phyloP scores from a whole-genome alignment of 495 filamentous ascomycete genomes.

The Clohesyomyces aquaticus region DNA sequence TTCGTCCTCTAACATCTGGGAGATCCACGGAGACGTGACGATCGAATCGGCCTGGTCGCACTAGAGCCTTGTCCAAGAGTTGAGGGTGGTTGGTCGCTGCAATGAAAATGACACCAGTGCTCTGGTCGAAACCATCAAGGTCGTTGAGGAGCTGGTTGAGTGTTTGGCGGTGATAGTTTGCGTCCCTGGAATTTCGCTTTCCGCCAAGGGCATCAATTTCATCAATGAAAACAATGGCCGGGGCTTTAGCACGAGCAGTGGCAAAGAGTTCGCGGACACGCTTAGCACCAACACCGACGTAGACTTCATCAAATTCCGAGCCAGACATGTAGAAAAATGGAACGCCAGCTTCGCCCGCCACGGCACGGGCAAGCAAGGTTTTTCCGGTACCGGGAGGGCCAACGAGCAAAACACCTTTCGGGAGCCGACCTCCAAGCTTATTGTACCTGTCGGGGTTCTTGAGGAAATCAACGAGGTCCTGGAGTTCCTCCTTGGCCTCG shows the following conservation, averaged over 20 bases:
- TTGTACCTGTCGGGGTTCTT: slow-evolving; percentile 90
- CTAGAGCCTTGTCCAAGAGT: slow-evolving; percentile 90
- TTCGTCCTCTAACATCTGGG: slow-evolving; percentile 91
- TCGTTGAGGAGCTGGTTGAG: slow-evolving; percentile 98
- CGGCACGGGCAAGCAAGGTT: slow-evolving; percentile 93
- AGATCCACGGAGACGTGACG: slow-evolving; percentile 85
- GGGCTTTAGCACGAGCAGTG: slow-evolving; percentile 83
- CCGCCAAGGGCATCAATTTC: slow-evolving; percentile 96
- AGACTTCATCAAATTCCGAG: slow-evolving; percentile 97
- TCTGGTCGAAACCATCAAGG: slow-evolving; percentile 94
- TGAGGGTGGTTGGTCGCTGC: slow-evolving; percentile 96
- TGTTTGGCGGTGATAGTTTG: slow-evolving; percentile 95
- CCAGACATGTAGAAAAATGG: slow-evolving; percentile 99
- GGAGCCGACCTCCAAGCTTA: slow-evolving; percentile 89
- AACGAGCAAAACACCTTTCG: slow-evolving; percentile 93
- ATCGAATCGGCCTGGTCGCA: slow-evolving; percentile 93
- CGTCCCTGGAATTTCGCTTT: slow-evolving; percentile 89
- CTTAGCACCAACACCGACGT: slow-evolving; percentile 97
- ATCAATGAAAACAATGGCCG: slow-evolving; percentile 98
- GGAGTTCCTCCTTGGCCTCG: slow-evolving; percentile 96
- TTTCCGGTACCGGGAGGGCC: slow-evolving; percentile 98
- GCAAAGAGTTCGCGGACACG: slow-evolving; percentile 95
- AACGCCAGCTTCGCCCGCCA: slow-evolving; percentile 95
- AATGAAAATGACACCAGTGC: slow-evolving; percentile 90
- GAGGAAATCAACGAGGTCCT: slow-evolving; percentile 95